Percentiles rank a stretch among this genome's conserved stretches.
phyloP scores from a whole-genome alignment of 345 rosid species.

The Eucalyptus caleyi region DNA sequence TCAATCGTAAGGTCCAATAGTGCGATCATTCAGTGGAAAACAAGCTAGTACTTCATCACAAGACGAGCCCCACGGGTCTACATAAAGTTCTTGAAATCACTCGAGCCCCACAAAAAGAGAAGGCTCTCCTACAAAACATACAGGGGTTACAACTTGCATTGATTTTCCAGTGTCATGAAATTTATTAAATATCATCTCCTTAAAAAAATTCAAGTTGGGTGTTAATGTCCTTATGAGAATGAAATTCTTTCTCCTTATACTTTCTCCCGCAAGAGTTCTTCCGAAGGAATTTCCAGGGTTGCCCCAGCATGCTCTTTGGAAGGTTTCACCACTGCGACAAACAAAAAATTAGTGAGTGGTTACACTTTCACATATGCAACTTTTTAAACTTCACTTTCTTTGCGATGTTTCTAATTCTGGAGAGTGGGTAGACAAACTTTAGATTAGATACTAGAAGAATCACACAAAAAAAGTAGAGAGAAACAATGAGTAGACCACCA shows the following conservation, averaged over 20 bases:
- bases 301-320: conserved; percentile 70
- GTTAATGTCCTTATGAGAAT: neutral
- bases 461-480: neutral
- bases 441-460: neutral
- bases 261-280: conserved; percentile 45
- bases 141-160: neutral
- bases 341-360: neutral
- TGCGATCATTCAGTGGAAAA: neutral
- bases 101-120: neutral
- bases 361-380: neutral
- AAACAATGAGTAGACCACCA: neutral
- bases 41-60: neutral
- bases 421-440: neutral
- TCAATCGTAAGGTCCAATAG: neutral
- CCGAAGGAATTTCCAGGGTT: conserved; percentile 77
- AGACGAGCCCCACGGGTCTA: neutral
- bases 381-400: neutral
- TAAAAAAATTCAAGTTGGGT: neutral
- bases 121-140: neutral
- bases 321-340: conserved; percentile 65
- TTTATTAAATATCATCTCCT: neutral
- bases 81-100: neutral
- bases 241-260: conserved; percentile 4
- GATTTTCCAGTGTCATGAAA: neutral
- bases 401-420: neutral